Percentiles rank a stretch among this genome's conserved stretches.
phyloP scores from a whole-genome alignment of 2,329 filamentous ascomycete species.

The Geoglossum cookeanum region DNA sequence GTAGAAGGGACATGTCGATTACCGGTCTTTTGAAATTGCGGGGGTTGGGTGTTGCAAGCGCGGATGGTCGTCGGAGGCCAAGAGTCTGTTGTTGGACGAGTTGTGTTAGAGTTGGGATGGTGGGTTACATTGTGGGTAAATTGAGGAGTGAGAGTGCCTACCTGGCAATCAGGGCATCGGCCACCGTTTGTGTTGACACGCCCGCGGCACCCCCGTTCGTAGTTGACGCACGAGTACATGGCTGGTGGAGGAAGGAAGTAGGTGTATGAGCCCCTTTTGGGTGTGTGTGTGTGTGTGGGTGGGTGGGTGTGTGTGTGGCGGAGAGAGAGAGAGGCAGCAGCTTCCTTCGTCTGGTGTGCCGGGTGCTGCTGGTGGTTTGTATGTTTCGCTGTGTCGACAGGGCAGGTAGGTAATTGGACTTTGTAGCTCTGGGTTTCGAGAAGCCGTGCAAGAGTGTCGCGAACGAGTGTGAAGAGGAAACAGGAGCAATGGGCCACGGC shows the following conservation, averaged over 20 bases:
- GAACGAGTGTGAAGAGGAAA: neutral
- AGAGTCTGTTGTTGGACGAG: neutral
- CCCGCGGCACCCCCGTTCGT: constrained; percentile 24
- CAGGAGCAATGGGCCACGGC: neutral
- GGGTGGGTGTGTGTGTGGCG: neutral
- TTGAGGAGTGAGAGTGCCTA: neutral
- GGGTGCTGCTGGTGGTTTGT: no score
- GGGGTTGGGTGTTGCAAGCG: neutral
- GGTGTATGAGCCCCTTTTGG: neutral
- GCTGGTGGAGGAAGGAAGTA: constrained; percentile 6
- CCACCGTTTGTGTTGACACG: constrained; percentile 20
- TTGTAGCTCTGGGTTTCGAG: no score
- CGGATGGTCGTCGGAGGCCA: neutral
- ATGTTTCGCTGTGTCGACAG: no score
- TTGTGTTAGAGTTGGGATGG: neutral
- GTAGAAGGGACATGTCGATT: neutral
- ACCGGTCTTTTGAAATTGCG: neutral
- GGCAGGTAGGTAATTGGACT: no score
- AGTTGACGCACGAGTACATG: constrained; percentile 26
- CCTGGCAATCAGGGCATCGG: constrained; percentile 13
- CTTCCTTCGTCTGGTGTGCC: no score
- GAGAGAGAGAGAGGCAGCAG: neutral
- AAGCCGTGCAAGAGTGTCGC: neutral
- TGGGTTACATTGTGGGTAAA: no score
- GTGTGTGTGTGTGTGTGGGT: neutral